Percentiles rank a stretch among this genome's conserved stretches.
Evolutionary conservation across 805 yeast species (phyloP).

Genomic region (Candida patagonica): DNA sequence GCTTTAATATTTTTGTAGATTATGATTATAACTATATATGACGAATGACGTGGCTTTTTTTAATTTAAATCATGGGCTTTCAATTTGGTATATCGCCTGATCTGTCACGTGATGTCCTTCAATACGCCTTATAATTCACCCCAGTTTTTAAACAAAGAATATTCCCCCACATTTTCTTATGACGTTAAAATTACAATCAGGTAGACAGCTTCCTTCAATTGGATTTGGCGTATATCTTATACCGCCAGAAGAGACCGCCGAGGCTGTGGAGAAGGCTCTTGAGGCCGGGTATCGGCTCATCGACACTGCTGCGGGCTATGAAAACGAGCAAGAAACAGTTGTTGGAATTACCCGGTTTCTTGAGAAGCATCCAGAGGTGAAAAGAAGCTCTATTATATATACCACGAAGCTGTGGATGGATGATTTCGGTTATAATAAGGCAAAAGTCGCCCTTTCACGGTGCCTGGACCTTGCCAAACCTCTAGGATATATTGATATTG

Average conservation of each 20-base stretch:
- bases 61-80: no score
- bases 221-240: constrained; percentile 41
- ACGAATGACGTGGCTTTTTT: no score
- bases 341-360: constrained; percentile 49
- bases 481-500: constrained; percentile 54
- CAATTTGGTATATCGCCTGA: no score
- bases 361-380: constrained; percentile 35
- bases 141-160: no score
- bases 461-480: constrained; percentile 44
- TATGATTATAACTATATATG: no score
- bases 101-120: no score
- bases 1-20: no score
- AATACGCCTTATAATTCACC: no score
- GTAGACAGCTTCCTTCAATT: constrained; percentile 47
- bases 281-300: constrained; percentile 62
- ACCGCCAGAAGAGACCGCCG: constrained; percentile 24
- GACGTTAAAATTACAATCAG: constrained; percentile 31
- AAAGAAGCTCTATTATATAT: constrained; percentile 42
- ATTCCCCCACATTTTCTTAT: no score
- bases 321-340: constrained; percentile 54
- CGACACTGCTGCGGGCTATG: constrained; percentile 62
- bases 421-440: constrained; percentile 53
- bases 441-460: constrained; percentile 46
- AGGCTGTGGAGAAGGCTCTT: constrained; percentile 49
- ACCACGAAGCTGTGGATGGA: constrained; percentile 70